A percentile compares a stretch with the other conserved stretches of the same genome.
Evolutionary conservation across 208 protist genomes (phyloP).

Genomic region (Angomonas ambiguus): DNA sequence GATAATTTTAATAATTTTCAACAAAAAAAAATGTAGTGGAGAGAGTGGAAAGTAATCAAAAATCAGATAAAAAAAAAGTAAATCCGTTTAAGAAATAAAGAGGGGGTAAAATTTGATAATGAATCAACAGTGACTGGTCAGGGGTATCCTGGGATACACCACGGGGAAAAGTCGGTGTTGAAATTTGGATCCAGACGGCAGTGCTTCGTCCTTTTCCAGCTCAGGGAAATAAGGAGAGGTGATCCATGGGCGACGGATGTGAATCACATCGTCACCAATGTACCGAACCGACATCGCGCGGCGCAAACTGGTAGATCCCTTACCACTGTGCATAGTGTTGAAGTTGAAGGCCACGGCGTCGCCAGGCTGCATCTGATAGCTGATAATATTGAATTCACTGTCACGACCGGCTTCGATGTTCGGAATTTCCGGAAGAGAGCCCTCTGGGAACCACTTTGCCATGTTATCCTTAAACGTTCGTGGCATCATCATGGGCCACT

Average conservation of each 20-base stretch:
- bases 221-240: conserved; percentile 33
- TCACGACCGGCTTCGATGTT: conserved; percentile 25
- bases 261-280: conserved; percentile 31
- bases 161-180: conserved; percentile 24
- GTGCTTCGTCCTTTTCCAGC: conserved; percentile 20
- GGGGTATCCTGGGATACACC: conserved; percentile 15
- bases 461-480: conserved; percentile 44
- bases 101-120: background rate
- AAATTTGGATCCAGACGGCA: conserved; percentile 14
- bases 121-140: background rate
- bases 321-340: conserved; percentile 31
- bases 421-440: conserved; percentile 32
- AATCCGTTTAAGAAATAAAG: background rate
- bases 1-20: conserved; percentile 1
- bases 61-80: conserved; percentile 17
- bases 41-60: conserved; percentile 3
- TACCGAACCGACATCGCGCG: conserved; percentile 37
- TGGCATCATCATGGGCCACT: conserved; percentile 36
- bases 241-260: conserved; percentile 30
- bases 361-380: conserved; percentile 27
- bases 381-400: conserved; percentile 20
- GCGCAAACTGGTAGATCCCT: conserved; percentile 26
- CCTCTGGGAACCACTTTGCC: conserved; percentile 40
- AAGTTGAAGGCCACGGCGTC: conserved; percentile 38
- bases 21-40: background rate